phyloP scores from a whole-genome alignment of 495 filamentous ascomycete genomes.

The Xylaria flabelliformis region DNA sequence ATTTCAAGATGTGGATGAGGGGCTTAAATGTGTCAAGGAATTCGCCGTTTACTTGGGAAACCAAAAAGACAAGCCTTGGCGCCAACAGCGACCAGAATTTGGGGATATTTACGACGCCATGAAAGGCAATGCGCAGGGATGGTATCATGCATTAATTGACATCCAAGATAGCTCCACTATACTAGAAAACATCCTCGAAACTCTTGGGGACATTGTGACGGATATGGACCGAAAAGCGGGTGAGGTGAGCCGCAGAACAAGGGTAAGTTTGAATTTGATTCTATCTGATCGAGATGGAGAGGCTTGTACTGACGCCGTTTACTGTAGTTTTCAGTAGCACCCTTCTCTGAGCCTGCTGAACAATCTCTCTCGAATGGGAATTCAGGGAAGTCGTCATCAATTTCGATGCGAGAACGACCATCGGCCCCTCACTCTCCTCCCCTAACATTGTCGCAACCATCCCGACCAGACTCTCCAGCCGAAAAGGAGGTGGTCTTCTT shows the following conservation, averaged over 20 bases:
- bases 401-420: constrained; percentile 1
- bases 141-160: constrained; percentile 74
- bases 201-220: constrained; percentile 68
- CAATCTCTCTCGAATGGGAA: background rate
- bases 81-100: constrained; percentile 55
- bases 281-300: background rate
- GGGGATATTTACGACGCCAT: constrained; percentile 77
- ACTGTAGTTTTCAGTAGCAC: constrained; percentile 25
- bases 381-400: background rate
- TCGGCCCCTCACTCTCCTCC: constrained; percentile 19
- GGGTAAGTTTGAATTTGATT: constrained; percentile 46
- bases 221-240: constrained; percentile 82
- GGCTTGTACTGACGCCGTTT: background rate
- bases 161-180: constrained; percentile 68
- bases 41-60: constrained; percentile 76
- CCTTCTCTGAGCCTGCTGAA: constrained; percentile 26
- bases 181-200: constrained; percentile 66
- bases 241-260: constrained; percentile 70
- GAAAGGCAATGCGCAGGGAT: constrained; percentile 86
- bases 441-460: background rate
- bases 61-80: constrained; percentile 65
- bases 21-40: constrained; percentile 75
- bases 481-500: constrained; percentile 32
- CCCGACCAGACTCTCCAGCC: constrained; percentile 24
- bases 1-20: constrained; percentile 78